Evolutionary conservation across 257 asterid species (phyloP).

Genomic region (Ajuga chamaepitys): DNA sequence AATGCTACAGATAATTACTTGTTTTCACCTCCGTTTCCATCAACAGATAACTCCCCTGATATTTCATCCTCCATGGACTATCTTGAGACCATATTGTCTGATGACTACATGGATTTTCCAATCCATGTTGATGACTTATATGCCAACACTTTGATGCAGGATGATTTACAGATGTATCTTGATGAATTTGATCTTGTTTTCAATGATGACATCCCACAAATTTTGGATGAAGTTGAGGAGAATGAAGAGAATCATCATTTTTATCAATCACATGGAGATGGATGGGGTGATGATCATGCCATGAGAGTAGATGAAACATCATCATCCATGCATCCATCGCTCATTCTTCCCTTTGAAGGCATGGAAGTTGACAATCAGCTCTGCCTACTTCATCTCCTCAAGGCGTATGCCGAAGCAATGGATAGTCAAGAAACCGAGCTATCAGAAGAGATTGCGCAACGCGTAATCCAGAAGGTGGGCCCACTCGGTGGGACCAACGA

Average conservation of each 20-base stretch:
- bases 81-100: slow-evolving; percentile 1
- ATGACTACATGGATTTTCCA: slow-evolving; percentile 13
- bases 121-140: neutral
- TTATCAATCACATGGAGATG: neutral
- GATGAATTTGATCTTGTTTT: slow-evolving; percentile 15
- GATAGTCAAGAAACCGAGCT: slow-evolving; percentile 26
- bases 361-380: slow-evolving; percentile 24
- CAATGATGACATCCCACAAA: neutral
- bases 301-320: neutral
- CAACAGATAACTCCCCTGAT: neutral
- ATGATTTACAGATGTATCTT: neutral
- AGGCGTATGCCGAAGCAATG: slow-evolving; percentile 40
- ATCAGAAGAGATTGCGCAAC: slow-evolving; percentile 15
- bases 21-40: neutral
- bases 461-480: slow-evolving; percentile 29
- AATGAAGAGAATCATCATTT: neutral
- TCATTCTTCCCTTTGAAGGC: slow-evolving; percentile 24
- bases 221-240: neutral
- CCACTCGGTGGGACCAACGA: slow-evolving; percentile 28
- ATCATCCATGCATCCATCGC: slow-evolving; percentile 2
- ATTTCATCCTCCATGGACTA: neutral
- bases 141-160: neutral
- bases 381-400: slow-evolving; percentile 25
- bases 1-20: neutral
- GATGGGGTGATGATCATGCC: slow-evolving; percentile 8